These are phyloP conservation scores for Cryptosporidium ubiquitum DNA, from an alignment of 169 alveolate genomes.

Conservation along the genomic window DNA sequence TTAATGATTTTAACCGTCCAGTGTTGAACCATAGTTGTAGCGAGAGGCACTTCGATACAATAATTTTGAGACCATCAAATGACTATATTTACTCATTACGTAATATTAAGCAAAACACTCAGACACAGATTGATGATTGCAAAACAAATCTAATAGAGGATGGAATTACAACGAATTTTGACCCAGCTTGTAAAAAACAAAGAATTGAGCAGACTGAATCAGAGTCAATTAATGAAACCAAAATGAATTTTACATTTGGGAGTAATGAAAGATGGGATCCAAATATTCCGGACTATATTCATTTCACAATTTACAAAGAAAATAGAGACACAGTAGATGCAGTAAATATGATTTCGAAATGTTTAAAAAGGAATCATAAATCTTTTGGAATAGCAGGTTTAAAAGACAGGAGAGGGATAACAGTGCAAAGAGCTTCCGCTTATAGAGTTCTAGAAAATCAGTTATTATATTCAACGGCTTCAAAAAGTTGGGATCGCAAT, in stretches of 20 bases:
- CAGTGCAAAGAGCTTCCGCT: slow-evolving; percentile 84
- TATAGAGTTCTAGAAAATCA: slow-evolving; percentile 79
- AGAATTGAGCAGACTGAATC: not conserved
- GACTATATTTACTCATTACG: slow-evolving; percentile 46
- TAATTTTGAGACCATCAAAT: slow-evolving; percentile 47
- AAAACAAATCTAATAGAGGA: not conserved
- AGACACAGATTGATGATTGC: not conserved
- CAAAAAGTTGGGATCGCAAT: slow-evolving; percentile 81
- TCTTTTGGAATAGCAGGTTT: slow-evolving; percentile 90
- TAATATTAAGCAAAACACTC: not conserved
- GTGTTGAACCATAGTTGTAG: not conserved
- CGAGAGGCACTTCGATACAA: not conserved
- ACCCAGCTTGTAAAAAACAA: not conserved
- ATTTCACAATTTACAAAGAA: slow-evolving; percentile 85
- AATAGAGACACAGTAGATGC: slow-evolving; percentile 92
- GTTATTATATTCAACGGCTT: slow-evolving; percentile 78
- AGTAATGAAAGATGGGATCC: slow-evolving; percentile 61
- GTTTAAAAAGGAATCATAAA: slow-evolving; percentile 84
- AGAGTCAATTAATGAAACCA: not conserved
- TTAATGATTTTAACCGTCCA: not conserved
- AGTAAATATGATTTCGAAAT: slow-evolving; percentile 86
- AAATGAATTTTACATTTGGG: not conserved
- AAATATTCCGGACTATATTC: slow-evolving; percentile 76
- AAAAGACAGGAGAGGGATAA: slow-evolving; percentile 93
- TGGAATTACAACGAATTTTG: not conserved